Evolutionary conservation across 768 basidiomycete genomes (phyloP), one percentile per base, ranked within the genome.

Genomic region (Lentinula detonsa): DNA sequence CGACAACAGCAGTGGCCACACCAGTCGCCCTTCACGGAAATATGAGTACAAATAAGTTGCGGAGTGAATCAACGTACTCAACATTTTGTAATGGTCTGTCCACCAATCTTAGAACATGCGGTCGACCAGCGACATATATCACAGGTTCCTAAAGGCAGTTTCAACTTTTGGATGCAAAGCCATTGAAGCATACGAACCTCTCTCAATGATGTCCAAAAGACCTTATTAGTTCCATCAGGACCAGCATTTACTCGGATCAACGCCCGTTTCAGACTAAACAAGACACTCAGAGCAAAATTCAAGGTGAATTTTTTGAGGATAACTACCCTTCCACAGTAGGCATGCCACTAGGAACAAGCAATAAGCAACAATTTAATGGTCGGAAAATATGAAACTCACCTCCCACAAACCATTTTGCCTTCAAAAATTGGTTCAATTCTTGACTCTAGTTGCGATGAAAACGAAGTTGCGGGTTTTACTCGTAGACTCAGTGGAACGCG

Each of bases 151-250:
- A 60, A 6, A 66, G 7, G 37, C 54, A 56, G 51, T 33, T 34
- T 33, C 40, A 48, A 42, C 13, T 18, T n/a, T 60, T 7, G 40
- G 21, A 35, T 34, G 16, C 40, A 31, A 34, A 35, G 45, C 16
- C 1, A 39, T 5, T 5, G n/a, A 57, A 40, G 13, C 54, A 33
- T 55, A 63, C 74, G 60, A 55, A 89, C 92, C 77, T 98, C 95
- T 69, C 97, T 82, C 61, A 99, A 72, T 0, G 92, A 95, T n/a
- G 95, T 98, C 97, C 97, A 98, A 62, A 85, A 87, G 13, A 95
- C 88, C 64, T 72, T 81, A 61, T 91, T 89, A 28, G 74, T 68
- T 1, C 94, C 94, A n/a, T 83, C 78, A 13, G 88, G 87, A 7
- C 85, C 85, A 3, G 95, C 97, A 63, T 88, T 82, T 51, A 98